Base-by-base conservation (phyloP, 106 monocot genomes). In the Amphibolis antarctica region DNA sequence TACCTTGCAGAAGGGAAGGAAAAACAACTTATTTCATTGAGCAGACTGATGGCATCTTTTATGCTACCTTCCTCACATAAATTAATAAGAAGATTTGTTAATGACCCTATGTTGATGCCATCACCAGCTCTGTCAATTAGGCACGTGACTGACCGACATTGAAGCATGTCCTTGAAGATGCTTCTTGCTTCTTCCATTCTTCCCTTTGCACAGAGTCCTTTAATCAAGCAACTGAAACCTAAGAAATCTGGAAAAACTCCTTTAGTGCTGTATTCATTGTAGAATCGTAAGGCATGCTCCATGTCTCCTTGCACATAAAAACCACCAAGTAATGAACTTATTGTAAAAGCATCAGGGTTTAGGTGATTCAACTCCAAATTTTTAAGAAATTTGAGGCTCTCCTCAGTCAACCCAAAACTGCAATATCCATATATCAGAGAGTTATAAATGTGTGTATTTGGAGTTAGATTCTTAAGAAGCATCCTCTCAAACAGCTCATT, bases 141-240 rank as follows among this genome's bases (percentile, higher is more conserved):
- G 50, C 67, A 43, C 14, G 68, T 66, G 7, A 85, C 70, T 54
- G 63, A 54, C 62, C 28, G 56, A 74, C 80, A 68, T 46, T 79
- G 84, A 60, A 98, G 75, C 96, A 98, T 85, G 59, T 87, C 85
- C 61, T 76, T 75, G 31, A 98, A 46, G 57, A 91, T 79, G 42
- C 63, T 73, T 64, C 86, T 84, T 22, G 87, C 84, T 81, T 98
- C 90, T 70, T 98, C 90, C 82, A 98, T 76, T 76, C 96, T 90
- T 65, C 87, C 89, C 70, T 85, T 98, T 15, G 76, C 31, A 79
- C 64, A 74, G 17, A 98, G 73, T 26, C 91, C 96, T 77, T 91
- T 78, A 44, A 79, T 66, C 55, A 98, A 70, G 66, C 66, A 59
- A 64, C 80, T 44, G 48, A 80, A 90, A 50, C 96, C 96, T 1